phyloP scores from a whole-genome alignment of 192 early-diverging fungal species.

The Funneliformis geosporum region DNA sequence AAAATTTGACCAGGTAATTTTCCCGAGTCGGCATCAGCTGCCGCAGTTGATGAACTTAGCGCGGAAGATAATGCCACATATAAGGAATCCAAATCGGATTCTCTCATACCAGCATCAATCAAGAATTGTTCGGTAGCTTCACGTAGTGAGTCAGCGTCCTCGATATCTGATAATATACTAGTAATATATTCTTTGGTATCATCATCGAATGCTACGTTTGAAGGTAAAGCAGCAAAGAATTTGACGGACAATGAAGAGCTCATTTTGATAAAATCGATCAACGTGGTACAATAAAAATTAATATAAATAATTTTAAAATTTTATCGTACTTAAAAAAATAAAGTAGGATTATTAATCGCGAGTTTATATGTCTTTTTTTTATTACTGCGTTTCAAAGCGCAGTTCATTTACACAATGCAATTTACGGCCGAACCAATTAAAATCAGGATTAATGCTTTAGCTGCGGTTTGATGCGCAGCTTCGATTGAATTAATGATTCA shows the following conservation, averaged over 20 bases:
- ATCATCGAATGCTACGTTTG: conserved; percentile 32
- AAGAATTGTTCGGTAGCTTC: conserved; percentile 68
- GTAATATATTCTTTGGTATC: conserved; percentile 41
- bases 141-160: conserved; percentile 50
- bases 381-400: too few relatives aligned
- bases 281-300: too few relatives aligned
- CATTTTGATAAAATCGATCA: neutral
- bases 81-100: conserved; percentile 48
- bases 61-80: conserved; percentile 32
- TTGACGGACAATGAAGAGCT: neutral
- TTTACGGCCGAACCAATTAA: too few relatives aligned
- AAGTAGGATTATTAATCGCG: too few relatives aligned
- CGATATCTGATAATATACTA: conserved; percentile 36
- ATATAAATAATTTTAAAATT: too few relatives aligned
- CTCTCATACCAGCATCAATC: conserved; percentile 59
- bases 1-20: neutral
- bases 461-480: too few relatives aligned
- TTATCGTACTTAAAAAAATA: too few relatives aligned
- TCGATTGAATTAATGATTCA: too few relatives aligned
- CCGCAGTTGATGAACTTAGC: neutral
- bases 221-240: conserved; percentile 39
- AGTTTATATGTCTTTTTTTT: too few relatives aligned
- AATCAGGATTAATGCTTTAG: too few relatives aligned
- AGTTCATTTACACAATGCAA: too few relatives aligned
- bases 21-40: neutral